phyloP scores from a whole-genome alignment of 306 rosid genomes.

The Vachellia pachyceras region DNA sequence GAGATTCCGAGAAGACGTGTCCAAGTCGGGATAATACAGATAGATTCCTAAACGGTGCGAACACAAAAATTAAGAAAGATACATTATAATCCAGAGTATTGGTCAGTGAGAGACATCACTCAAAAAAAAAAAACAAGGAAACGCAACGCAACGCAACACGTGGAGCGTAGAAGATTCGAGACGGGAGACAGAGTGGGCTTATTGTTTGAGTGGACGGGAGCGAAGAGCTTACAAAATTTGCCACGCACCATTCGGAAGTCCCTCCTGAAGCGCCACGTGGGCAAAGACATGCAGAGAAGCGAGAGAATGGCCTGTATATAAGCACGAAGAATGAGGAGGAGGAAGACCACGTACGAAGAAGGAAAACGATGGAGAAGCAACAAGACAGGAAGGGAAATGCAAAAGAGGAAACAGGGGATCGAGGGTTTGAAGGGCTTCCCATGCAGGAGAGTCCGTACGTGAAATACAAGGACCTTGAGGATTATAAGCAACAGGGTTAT shows the following conservation, averaged over 20 bases:
- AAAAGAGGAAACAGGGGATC: slow-evolving; percentile 28
- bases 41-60: background rate
- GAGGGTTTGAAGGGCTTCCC: slow-evolving; percentile 60
- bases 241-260: slow-evolving; percentile 27
- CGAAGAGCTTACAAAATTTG: background rate
- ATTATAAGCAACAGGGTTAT: slow-evolving; percentile 74
- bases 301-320: background rate
- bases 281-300: background rate
- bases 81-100: background rate
- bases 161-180: background rate
- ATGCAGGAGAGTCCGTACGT: slow-evolving; percentile 76
- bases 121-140: background rate
- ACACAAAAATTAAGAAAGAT: background rate
- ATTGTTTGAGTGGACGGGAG: slow-evolving; percentile 17
- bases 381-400: background rate
- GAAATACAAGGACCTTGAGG: slow-evolving; percentile 67
- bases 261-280: slow-evolving; percentile 37
- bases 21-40: background rate
- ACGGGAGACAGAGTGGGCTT: background rate
- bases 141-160: slow-evolving; percentile 12
- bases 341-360: background rate
- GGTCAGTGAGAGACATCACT: background rate
- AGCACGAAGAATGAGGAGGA: background rate
- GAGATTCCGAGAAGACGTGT: background rate
- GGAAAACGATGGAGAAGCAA: slow-evolving; percentile 42